Percentiles rank a stretch among this genome's conserved stretches.
phyloP scores from a whole-genome alignment of 371 early-diverging fungal genomes.

The Apophysomyces variabilis region DNA sequence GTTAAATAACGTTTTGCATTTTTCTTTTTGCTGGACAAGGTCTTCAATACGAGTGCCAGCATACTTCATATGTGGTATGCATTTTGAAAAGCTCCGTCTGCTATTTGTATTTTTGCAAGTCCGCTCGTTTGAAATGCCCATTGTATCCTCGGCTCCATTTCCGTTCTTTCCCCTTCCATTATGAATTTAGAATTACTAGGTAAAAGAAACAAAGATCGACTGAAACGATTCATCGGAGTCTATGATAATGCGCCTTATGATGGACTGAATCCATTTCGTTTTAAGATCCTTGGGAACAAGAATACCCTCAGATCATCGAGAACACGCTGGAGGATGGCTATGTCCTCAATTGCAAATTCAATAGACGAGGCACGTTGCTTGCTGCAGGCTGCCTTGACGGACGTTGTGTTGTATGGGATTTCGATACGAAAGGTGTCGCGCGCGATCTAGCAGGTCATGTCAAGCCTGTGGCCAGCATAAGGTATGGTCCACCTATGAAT shows the following conservation, averaged over 20 bases:
- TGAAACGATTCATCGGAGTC: no score
- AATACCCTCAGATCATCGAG: conserved; percentile 82
- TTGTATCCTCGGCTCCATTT: not conserved
- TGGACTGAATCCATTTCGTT: conserved; percentile 5
- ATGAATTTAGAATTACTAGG: conserved; percentile 54
- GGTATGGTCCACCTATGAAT: conserved; percentile 46
- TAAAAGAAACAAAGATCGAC: conserved; percentile 9
- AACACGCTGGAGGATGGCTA: conserved; percentile 79
- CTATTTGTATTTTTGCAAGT: no score
- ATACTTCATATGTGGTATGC: no score
- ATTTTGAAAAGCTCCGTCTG: no score
- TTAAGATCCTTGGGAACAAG: conserved; percentile 84
- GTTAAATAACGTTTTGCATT: no score
- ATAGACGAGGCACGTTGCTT: conserved; percentile 74
- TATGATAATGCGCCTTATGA: no score
- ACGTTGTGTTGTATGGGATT: conserved; percentile 85
- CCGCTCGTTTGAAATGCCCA: no score
- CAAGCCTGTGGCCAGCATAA: conserved; percentile 72
- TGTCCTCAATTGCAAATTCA: conserved; percentile 67
- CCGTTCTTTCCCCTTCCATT: not conserved
- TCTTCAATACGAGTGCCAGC: no score
- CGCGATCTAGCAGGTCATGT: conserved; percentile 78
- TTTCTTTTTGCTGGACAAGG: no score
- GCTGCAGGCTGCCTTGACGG: conserved; percentile 87
- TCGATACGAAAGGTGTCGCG: conserved; percentile 79